These are phyloP conservation scores for Xylaria cubensis DNA, from an alignment of 495 filamentous ascomycete species.

Conservation along the genomic window DNA sequence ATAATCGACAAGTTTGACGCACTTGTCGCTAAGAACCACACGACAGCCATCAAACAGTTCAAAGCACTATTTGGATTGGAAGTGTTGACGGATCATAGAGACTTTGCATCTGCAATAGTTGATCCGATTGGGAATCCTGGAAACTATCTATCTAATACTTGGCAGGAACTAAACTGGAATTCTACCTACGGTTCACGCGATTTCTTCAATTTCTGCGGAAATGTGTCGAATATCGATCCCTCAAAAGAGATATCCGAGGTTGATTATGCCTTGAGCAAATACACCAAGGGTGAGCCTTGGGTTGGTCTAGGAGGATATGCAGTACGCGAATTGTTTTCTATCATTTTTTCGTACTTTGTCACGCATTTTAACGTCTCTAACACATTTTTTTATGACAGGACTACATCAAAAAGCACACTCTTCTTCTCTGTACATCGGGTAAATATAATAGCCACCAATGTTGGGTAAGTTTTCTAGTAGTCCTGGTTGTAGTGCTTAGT, in stretches of 20 bases:
- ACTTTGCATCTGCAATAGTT: slow-evolving; percentile 55
- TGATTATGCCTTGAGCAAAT: slow-evolving; percentile 50
- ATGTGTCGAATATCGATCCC: slow-evolving; percentile 54
- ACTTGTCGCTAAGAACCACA: slow-evolving; percentile 43
- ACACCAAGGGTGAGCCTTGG: slow-evolving; percentile 56
- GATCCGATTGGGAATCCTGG: slow-evolving; percentile 55
- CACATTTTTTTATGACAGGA: slow-evolving; percentile 27
- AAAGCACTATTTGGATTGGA: slow-evolving; percentile 54
- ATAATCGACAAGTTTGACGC: slow-evolving; percentile 54
- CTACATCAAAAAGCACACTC: slow-evolving; percentile 52
- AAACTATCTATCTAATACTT: slow-evolving; percentile 54
- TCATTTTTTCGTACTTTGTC: not conserved
- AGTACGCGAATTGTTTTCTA: slow-evolving; percentile 1
- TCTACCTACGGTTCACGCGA: slow-evolving; percentile 44
- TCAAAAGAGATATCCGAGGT: slow-evolving; percentile 48
- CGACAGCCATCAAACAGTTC: slow-evolving; percentile 45
- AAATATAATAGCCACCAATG: slow-evolving; percentile 51
- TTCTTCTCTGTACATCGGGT: slow-evolving; percentile 49
- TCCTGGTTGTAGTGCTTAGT: not conserved
- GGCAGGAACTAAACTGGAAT: slow-evolving; percentile 58
- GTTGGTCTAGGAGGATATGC: slow-evolving; percentile 28
- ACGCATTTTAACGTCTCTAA: slow-evolving; percentile 18
- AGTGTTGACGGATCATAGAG: slow-evolving; percentile 45
- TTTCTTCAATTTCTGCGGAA: slow-evolving; percentile 58
- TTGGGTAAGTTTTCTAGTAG: slow-evolving; percentile 37